phyloP scores from a whole-genome alignment of 352 stramenopile species.

The Thalassiosira livingstoniorum region DNA sequence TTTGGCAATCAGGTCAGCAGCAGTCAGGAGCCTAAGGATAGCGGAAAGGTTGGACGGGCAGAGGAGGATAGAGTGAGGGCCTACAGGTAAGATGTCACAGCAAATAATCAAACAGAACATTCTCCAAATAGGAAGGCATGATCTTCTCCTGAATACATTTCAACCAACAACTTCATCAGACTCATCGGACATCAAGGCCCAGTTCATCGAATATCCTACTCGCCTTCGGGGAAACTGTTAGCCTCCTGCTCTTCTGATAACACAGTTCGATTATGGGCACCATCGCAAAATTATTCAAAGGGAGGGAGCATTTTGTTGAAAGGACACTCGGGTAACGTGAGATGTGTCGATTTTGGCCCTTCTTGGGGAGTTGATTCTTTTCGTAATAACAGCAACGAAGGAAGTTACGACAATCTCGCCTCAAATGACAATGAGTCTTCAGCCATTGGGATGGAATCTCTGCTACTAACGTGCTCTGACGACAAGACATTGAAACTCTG shows the following conservation, averaged over 20 bases:
- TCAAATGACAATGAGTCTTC: too few species aligned
- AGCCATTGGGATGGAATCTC: not conserved
- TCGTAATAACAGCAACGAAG: too few species aligned
- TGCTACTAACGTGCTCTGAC: not conserved
- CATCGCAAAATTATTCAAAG: not conserved
- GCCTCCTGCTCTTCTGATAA: not conserved
- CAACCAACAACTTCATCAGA: not conserved
- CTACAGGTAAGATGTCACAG: not conserved
- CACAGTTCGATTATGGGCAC: not conserved
- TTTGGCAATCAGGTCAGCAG: too few species aligned
- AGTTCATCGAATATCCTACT: not conserved
- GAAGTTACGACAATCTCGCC: too few species aligned
- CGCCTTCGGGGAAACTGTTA: not conserved
- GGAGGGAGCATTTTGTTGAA: not conserved
- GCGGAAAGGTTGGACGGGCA: not conserved
- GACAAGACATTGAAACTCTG: conserved; percentile 6
- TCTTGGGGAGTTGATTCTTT: too few species aligned
- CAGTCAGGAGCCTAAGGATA: too few species aligned
- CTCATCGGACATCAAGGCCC: not conserved
- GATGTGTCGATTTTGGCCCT: conserved; percentile 6
- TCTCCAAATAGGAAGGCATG: too few species aligned
- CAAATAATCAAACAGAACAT: too few species aligned
- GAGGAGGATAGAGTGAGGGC: not conserved
- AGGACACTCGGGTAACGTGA: not conserved
- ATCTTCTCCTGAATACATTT: too few species aligned